Conservation (phyloP, 768 basidiomycete genomes). For the Kockovaella imperatae region DNA sequence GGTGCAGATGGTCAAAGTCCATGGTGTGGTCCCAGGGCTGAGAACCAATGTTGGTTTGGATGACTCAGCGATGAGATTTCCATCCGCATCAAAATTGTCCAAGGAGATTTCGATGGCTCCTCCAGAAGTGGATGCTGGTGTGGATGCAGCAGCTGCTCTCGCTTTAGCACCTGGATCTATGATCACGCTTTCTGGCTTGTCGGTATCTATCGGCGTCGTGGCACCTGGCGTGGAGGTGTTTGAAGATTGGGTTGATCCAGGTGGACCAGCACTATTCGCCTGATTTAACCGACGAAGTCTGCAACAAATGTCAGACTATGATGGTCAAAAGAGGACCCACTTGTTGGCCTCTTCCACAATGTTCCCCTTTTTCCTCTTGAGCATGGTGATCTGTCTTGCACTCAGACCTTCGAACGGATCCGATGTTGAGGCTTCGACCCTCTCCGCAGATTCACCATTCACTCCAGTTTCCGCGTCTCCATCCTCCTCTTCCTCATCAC, state of each 20-base stretch:
- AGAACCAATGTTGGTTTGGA: slow-evolving; percentile 8
- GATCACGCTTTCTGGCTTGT: slow-evolving; percentile 22
- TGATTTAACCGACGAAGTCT: slow-evolving; percentile 32
- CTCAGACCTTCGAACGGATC: slow-evolving; percentile 55
- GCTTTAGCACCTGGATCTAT: slow-evolving; percentile 47
- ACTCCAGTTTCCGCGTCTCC: slow-evolving; percentile 7
- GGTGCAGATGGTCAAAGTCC: slow-evolving; percentile 59
- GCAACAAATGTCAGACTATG: not conserved
- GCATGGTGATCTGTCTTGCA: slow-evolving; percentile 82
- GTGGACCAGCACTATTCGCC: slow-evolving; percentile 4
- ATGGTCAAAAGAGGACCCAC: slow-evolving; percentile 16
- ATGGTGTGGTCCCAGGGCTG: slow-evolving; percentile 31
- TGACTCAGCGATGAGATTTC: slow-evolving; percentile 16
- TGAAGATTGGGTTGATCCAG: slow-evolving; percentile 11
- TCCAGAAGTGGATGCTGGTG: no score
- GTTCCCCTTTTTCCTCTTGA: slow-evolving; percentile 90
- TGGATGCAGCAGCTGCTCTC: slow-evolving; percentile 25
- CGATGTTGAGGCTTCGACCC: slow-evolving; percentile 11
- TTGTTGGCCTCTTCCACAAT: slow-evolving; percentile 50
- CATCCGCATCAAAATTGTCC: slow-evolving; percentile 33
- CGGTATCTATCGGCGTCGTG: not conserved
- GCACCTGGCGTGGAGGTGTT: slow-evolving; percentile 4
- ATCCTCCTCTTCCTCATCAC: slow-evolving; percentile 28
- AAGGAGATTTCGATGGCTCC: slow-evolving; percentile 34
- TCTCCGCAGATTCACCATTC: slow-evolving; percentile 1